Percentiles rank a stretch among this genome's conserved stretches.
phyloP scores from a whole-genome alignment of 2,329 filamentous ascomycete genomes.

The Grosmannia serpens region DNA sequence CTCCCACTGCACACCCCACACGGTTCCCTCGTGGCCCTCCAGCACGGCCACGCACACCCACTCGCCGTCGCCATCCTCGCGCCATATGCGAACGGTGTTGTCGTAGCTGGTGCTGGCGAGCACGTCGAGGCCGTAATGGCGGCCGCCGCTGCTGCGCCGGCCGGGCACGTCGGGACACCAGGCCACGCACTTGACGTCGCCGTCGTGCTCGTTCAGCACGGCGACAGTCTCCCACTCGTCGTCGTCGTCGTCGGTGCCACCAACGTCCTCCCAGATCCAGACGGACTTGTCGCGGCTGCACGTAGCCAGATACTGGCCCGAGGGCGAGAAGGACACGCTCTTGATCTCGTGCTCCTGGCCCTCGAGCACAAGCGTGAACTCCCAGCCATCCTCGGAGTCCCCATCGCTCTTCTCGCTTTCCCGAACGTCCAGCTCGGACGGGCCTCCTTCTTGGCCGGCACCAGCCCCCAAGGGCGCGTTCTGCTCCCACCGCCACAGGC shows the following conservation, averaged over 20 bases:
- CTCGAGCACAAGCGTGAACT: constrained; percentile 82
- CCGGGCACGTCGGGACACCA: constrained; percentile 69
- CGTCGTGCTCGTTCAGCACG: constrained; percentile 86
- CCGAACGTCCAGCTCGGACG: constrained; percentile 15
- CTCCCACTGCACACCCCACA: constrained; percentile 80
- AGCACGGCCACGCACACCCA: constrained; percentile 84
- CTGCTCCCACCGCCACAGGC: constrained; percentile 62
- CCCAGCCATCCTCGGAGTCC: constrained; percentile 55
- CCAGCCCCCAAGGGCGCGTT: constrained; percentile 22
- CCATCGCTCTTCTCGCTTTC: constrained; percentile 15
- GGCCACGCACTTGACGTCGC: constrained; percentile 85
- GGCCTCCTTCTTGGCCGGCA: constrained; percentile 1
- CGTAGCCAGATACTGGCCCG: constrained; percentile 71
- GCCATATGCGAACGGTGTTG: constrained; percentile 78
- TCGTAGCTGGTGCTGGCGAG: constrained; percentile 91
- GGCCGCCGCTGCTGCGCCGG: constrained; percentile 23
- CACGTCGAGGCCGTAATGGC: constrained; percentile 50
- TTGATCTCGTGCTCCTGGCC: constrained; percentile 95
- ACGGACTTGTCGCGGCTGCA: constrained; percentile 88
- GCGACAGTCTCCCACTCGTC: constrained; percentile 97
- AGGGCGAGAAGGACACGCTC: constrained; percentile 60
- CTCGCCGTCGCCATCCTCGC: constrained; percentile 77
- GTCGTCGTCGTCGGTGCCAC: constrained; percentile 56
- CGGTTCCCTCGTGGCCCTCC: constrained; percentile 71
- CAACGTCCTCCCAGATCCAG: constrained; percentile 97